phyloP scores from a whole-genome alignment of 345 rosid species.

The Eucalyptus tenuipes region DNA sequence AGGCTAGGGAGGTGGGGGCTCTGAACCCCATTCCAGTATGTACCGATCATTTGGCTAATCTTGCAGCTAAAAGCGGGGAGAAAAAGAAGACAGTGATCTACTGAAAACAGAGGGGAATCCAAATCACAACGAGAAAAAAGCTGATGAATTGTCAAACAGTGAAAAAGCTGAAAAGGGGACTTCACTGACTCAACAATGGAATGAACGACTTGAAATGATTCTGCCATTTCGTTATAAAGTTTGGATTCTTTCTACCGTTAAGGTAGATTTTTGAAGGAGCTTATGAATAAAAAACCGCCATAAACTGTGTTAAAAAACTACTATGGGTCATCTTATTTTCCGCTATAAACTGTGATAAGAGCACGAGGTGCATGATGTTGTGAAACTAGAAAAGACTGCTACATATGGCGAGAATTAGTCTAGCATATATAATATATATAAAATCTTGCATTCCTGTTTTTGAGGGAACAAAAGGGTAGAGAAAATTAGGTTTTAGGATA shows the following conservation, averaged over 20 bases:
- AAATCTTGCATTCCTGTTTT: neutral
- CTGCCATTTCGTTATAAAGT: neutral
- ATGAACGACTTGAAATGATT: neutral
- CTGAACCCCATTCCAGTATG: neutral
- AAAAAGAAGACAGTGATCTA: neutral
- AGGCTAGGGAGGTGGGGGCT: neutral
- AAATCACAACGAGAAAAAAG: neutral
- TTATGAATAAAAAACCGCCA: no score
- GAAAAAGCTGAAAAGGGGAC: neutral
- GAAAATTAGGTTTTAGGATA: neutral
- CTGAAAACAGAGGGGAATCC: neutral
- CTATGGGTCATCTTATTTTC: neutral
- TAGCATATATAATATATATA: neutral
- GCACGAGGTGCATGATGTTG: neutral
- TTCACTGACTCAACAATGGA: neutral
- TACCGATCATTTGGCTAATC: neutral
- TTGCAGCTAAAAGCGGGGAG: neutral
- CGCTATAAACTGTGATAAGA: neutral
- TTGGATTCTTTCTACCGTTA: neutral
- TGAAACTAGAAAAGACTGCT: neutral
- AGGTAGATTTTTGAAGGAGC: neutral
- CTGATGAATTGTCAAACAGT: neutral
- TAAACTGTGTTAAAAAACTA: neutral
- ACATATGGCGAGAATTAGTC: neutral
- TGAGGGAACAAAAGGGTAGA: neutral